Conservation (phyloP, 768 basidiomycete genomes). For the Wakefieldia striispora region DNA sequence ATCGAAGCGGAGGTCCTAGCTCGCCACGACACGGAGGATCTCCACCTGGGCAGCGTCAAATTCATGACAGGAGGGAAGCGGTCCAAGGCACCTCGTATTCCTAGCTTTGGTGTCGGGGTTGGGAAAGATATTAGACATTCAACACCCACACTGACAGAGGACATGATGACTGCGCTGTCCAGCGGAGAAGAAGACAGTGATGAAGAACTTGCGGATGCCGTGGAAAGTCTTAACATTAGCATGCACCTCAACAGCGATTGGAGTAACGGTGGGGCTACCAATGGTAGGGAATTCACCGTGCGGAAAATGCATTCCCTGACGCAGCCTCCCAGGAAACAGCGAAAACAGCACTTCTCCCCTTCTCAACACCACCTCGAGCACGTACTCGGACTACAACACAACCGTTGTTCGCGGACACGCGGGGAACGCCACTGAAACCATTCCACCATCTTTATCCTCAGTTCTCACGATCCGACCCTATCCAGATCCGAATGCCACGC, state of each 20-base stretch:
- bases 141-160: constrained; percentile 34
- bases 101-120: constrained; percentile 78
- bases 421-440: constrained; percentile 37
- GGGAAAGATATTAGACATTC: constrained; percentile 53
- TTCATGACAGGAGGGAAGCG: constrained; percentile 72
- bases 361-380: constrained; percentile 43
- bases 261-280: constrained; percentile 39
- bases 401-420: constrained; percentile 58
- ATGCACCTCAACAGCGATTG: constrained; percentile 49
- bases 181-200: constrained; percentile 58
- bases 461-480: constrained; percentile 67
- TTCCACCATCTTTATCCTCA: constrained; percentile 61
- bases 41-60: constrained; percentile 83
- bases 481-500: constrained; percentile 47
- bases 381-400: constrained; percentile 64
- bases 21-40: constrained; percentile 62
- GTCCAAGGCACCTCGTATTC: constrained; percentile 68
- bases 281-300: constrained; percentile 19
- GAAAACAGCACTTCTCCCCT: constrained; percentile 55
- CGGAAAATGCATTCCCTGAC: constrained; percentile 10
- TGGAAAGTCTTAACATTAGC: constrained; percentile 47
- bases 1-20: constrained; percentile 85
- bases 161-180: constrained; percentile 32
- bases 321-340: constrained; percentile 31
- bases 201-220: constrained; percentile 63